Percentiles rank a stretch among this genome's conserved stretches.
These are phyloP conservation scores for Vanderwaltozyma yarrowii DNA, from an alignment of 805 yeast genomes.

Conservation along the genomic window DNA sequence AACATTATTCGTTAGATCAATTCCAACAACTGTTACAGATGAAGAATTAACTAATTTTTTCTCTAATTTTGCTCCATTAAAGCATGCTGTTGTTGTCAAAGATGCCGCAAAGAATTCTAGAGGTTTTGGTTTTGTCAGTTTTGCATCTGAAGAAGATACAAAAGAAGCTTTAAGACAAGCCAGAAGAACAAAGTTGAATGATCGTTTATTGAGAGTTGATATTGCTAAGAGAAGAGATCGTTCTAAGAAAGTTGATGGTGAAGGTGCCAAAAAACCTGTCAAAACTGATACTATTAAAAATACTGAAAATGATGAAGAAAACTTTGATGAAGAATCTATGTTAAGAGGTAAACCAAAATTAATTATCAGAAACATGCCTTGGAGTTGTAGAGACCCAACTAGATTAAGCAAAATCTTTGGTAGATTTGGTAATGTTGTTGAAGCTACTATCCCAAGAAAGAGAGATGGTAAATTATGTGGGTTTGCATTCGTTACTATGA, in stretches of 20 bases:
- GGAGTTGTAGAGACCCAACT: constrained; percentile 81
- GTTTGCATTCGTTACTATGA: constrained; percentile 90
- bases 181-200: constrained; percentile 55
- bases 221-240: constrained; percentile 90
- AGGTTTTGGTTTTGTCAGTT: constrained; percentile 95
- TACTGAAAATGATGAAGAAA: constrained; percentile 11
- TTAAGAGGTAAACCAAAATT: constrained; percentile 72
- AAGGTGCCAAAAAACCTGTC: constrained; percentile 4
- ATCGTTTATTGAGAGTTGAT: constrained; percentile 63
- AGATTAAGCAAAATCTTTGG: constrained; percentile 59
- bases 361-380: constrained; percentile 86
- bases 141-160: constrained; percentile 78
- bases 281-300: constrained; percentile 3
- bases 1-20: constrained; percentile 76
- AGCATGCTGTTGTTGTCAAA: constrained; percentile 84
- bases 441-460: constrained; percentile 82
- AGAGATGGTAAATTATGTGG: constrained; percentile 86
- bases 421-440: constrained; percentile 77
- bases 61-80: constrained; percentile 88
- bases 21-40: constrained; percentile 71
- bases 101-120: constrained; percentile 69
- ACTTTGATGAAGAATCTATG: constrained; percentile 36
- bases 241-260: constrained; percentile 27
- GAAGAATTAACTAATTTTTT: constrained; percentile 78
- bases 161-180: constrained; percentile 58